Evolutionary conservation across 2,329 filamentous ascomycete species (phyloP).

Genomic region (Colletotrichum sp.): DNA sequence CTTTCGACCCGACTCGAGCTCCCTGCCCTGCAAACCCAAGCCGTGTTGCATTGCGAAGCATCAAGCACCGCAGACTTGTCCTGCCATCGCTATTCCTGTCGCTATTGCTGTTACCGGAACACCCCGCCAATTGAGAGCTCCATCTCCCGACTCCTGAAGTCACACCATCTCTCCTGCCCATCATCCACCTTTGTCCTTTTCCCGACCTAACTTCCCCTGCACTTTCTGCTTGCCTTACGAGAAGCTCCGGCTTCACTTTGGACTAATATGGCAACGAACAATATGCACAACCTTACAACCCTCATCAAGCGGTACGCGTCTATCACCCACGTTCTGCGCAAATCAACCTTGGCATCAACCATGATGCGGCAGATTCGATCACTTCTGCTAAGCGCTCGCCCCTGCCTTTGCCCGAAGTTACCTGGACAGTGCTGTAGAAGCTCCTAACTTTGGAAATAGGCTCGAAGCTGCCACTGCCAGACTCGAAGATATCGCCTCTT

Average conservation of each 20-base stretch:
- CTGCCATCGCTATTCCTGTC: background rate
- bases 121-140: background rate
- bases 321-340: background rate
- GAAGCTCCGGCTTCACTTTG: background rate
- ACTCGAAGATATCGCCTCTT: conserved; percentile 92
- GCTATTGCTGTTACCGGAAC: background rate
- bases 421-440: background rate
- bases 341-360: background rate
- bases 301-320: conserved; percentile 90
- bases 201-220: background rate
- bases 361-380: background rate
- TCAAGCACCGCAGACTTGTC: background rate
- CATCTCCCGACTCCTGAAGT: background rate
- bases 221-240: background rate
- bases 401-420: background rate
- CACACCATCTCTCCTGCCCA: background rate
- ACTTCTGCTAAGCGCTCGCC: background rate
- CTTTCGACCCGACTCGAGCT: background rate
- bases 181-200: background rate
- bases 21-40: background rate
- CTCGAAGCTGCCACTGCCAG: conserved; percentile 96
- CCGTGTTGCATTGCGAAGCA: background rate
- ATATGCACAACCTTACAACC: conserved; percentile 96
- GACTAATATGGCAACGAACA: conserved; percentile 71
- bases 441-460: conserved; percentile 64